Evolutionary conservation across 2,329 filamentous ascomycete genomes (phyloP), one percentile per base, ranked within the genome.

Genomic region (Aspergillus calidoustus): DNA sequence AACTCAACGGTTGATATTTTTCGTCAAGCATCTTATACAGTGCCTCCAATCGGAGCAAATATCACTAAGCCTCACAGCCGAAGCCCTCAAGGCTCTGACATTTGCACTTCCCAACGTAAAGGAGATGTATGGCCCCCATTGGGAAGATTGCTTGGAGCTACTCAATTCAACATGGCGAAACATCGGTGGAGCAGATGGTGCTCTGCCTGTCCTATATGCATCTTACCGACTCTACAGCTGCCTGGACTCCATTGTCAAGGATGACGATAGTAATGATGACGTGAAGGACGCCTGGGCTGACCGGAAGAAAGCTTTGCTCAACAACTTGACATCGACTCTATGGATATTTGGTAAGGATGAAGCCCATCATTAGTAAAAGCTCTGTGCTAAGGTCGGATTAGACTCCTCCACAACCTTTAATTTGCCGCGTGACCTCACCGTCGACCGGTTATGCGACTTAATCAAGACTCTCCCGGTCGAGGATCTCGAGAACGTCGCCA

Each of bases 111-210:
- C 91, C 2, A 85, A 85, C 46, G 89, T 97, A 68, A 86, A 87
- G 61, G 90, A 93, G 51, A 87, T 97, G 1, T 97, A 97, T 69
- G 95, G 94, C 0, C 87, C 91, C 0, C 91, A 97, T 72, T 99
- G 95, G 95, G 85, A 89, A 54, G 85, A 85, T 52, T 77, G 84
- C 0, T 77, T 92, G 19, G 81, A 85, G 38, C 85, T 87, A 54
- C 85, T 89, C 62, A 78, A 84, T 11, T 76, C 79, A 7, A 77
- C 87, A 0, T 91, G 89, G 87, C 77, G 80, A 3, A 79, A 80
- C 3, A 81, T 79, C 0, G 73, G 74, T 11, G 74, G 76, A 2
- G 79, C 82, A 7, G 81, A 87, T 17, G 74, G 81, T 13, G 80
- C 82, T 5, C 71, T 92, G 1, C 86, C 91, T 0, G 84, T 89